Conservation (phyloP, 441 rosid species). For the Francoa sonchifolia region DNA sequence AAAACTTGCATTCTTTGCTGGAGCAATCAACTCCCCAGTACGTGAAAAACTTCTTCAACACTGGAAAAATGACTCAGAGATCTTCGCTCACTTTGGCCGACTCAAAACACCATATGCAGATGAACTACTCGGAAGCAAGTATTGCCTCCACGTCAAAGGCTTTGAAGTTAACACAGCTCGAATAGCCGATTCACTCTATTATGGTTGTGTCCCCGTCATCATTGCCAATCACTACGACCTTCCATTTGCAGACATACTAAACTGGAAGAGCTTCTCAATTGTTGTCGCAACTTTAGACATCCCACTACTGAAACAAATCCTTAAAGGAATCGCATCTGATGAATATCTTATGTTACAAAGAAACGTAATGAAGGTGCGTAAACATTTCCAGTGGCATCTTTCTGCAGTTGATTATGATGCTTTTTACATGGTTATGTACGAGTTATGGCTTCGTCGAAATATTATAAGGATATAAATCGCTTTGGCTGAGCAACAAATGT, state of each 20-base stretch:
- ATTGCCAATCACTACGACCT: constrained; percentile 56
- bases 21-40: constrained; percentile 44
- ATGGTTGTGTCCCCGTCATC: constrained; percentile 48
- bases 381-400: constrained; percentile 50
- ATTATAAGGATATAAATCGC: constrained; percentile 16
- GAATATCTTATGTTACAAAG: constrained; percentile 18
- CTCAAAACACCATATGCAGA: constrained; percentile 38
- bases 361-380: constrained; percentile 41
- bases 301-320: constrained; percentile 40
- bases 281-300: constrained; percentile 41
- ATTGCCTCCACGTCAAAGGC: constrained; percentile 59
- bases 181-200: constrained; percentile 36
- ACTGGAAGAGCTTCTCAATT: constrained; percentile 48
- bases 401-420: constrained; percentile 36
- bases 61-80: constrained; percentile 46
- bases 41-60: constrained; percentile 32
- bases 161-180: constrained; percentile 59
- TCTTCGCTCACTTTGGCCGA: constrained; percentile 32
- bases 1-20: constrained; percentile 54
- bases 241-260: constrained; percentile 42
- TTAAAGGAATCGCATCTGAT: constrained; percentile 20
- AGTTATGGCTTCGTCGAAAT: constrained; percentile 49
- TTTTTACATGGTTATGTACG: constrained; percentile 50
- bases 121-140: constrained; percentile 45
- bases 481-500: background rate